A percentile compares a stretch with the other conserved stretches of the same genome.
These are phyloP conservation scores for Podospora pseudocomata DNA, from an alignment of 495 filamentous ascomycete genomes.

Conservation along the genomic window DNA sequence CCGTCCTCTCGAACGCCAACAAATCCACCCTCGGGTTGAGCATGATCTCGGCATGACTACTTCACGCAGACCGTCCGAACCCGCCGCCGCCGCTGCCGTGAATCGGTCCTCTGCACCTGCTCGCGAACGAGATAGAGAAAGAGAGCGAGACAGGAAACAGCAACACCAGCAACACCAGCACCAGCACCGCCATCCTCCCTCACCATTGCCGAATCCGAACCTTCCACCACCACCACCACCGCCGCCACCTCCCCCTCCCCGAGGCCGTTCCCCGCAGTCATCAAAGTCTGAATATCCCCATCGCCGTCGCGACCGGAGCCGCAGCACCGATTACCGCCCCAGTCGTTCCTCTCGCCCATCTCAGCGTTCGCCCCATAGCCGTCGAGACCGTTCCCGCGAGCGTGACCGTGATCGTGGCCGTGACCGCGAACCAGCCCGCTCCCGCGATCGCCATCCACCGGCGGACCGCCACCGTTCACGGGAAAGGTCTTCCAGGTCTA, in stretches of 20 bases:
- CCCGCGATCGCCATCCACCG: conserved; percentile 32
- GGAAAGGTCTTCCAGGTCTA: conserved; percentile 22
- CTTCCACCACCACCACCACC: conserved; percentile 16
- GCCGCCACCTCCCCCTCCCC: conserved; percentile 9
- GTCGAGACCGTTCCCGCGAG: conserved; percentile 34
- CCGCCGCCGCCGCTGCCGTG: conserved; percentile 31
- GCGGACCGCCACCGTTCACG: conserved; percentile 25
- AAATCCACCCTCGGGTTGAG: conserved; percentile 26
- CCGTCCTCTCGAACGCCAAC: conserved; percentile 26
- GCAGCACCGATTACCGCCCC: conserved; percentile 34
- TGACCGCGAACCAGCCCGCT: conserved; percentile 27
- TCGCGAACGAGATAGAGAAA: conserved; percentile 26
- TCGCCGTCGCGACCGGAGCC: conserved; percentile 27
- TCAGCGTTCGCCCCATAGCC: conserved; percentile 25
- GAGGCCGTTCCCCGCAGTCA: conserved; percentile 15
- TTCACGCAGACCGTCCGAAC: conserved; percentile 33
- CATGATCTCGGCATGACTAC: conserved; percentile 40
- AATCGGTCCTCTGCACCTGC: conserved; percentile 26
- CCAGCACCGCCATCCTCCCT: conserved; percentile 4
- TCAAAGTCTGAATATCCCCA: conserved; percentile 18
- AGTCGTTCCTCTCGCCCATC: conserved; percentile 28
- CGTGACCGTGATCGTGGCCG: conserved; percentile 17
- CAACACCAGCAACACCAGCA: too few relatives aligned
- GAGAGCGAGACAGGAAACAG: conserved; percentile 20
- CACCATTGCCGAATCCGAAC: conserved; percentile 5